Evolutionary conservation across 352 stramenopile genomes (phyloP), one percentile per base, ranked within the genome.

Genomic region (Phytopythium montanum): DNA sequence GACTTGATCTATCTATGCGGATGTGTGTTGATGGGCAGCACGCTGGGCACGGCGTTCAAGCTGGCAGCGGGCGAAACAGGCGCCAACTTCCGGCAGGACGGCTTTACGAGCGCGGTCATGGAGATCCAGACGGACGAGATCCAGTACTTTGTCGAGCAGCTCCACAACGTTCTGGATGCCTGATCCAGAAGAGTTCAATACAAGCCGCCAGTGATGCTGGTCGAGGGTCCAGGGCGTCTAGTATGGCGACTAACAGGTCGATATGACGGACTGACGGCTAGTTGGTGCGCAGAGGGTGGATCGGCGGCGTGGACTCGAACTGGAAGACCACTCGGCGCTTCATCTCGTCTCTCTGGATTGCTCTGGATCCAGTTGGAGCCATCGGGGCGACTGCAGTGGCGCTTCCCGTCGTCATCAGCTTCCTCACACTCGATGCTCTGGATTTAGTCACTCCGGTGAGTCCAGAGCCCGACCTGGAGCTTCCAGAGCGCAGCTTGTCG

Each of bases 31-130:
- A 1, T n/a, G 28, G 5, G 18, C 57, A 94, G 85, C 56, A 94
- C 81, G 33, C 89, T 99, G 52, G 95, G 94, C 28, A 95, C 95
- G 36, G 87, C 94, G 38, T 99, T 99, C 76, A 87, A 95, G 60
- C 66, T 98, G 34, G 93, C 94, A 13, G 95, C 95, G 21, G 87
- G 91, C 12, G 92, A 97, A 48, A 98, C 97, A 38, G 88, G 92
- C 44, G 92, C 89, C 18, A 92, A 88, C 53, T 98, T 97, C 71
- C 73, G 80, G 46, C 96, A 98, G 68, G 94, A 99, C 67, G 94
- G 94, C 56, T 98, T 99, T 69, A 94, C 98, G 59, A 97, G 87
- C 54, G 94, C 96, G 39, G 94, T 98, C 5, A 96, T 99, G 60
- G 94, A 98, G 78, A 97, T 99, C 50, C 81, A 91, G 58, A 95